Evolutionary conservation across 176 grass and related monocot genomes (phyloP).

Genomic region (Rhynchospora tenuis): DNA sequence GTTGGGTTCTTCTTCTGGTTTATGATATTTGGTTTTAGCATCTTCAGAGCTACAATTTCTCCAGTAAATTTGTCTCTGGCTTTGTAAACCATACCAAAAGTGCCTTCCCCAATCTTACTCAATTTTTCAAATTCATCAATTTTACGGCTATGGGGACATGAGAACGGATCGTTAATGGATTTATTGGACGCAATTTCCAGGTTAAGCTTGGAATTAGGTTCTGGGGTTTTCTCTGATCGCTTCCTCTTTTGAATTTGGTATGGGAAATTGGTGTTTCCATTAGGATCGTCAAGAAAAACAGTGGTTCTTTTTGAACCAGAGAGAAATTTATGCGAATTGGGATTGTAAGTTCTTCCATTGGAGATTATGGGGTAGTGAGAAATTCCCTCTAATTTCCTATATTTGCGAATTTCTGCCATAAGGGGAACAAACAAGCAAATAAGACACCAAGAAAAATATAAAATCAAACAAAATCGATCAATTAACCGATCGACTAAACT

Average conservation of each 20-base stretch:
- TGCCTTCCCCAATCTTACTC: constrained; percentile 24
- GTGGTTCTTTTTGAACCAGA: not conserved
- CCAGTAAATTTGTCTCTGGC: constrained; percentile 33
- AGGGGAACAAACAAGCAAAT: not conserved
- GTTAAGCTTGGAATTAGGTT: not conserved
- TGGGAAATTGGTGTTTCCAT: not conserved
- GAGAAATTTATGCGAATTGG: not conserved
- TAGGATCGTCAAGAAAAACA: not conserved
- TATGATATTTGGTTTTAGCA: not conserved
- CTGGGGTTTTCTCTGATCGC: not conserved
- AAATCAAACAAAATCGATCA: not conserved
- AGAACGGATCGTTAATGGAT: not conserved
- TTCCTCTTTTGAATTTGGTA: not conserved
- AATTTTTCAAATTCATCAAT: constrained; percentile 21
- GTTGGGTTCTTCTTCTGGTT: not conserved
- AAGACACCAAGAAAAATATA: not conserved
- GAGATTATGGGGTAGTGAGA: not conserved
- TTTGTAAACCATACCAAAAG: constrained; percentile 26
- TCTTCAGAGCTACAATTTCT: constrained; percentile 32
- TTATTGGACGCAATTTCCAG: not conserved
- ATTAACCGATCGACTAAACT: not conserved
- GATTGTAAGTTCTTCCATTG: not conserved
- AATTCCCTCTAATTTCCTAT: not conserved
- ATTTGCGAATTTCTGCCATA: constrained; percentile 5
- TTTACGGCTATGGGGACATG: not conserved